These are phyloP conservation scores for Stenocarpella maydis DNA, from an alignment of 2,329 filamentous ascomycete genomes.

Conservation along the genomic window DNA sequence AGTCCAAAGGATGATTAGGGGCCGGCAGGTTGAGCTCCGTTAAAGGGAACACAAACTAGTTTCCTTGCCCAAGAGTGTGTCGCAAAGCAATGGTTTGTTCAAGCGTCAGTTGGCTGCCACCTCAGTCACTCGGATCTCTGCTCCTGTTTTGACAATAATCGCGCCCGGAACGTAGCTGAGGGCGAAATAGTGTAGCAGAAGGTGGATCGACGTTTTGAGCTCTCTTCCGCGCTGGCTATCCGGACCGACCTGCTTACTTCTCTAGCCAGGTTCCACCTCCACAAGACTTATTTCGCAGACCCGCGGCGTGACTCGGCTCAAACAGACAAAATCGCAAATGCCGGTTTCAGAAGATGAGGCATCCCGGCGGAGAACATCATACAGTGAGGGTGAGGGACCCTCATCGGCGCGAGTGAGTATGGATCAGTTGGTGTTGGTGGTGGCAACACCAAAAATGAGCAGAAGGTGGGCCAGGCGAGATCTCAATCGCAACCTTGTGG, in stretches of 20 bases:
- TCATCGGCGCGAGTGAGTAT: neutral
- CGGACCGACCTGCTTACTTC: neutral
- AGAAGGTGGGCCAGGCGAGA: neutral
- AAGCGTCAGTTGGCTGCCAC: neutral
- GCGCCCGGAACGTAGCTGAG: neutral
- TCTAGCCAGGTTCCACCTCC: neutral
- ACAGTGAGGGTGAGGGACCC: neutral
- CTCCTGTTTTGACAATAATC: neutral
- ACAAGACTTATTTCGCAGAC: neutral
- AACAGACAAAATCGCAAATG: too few relatives aligned
- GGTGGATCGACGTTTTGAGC: neutral
- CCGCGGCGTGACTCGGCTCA: too few relatives aligned
- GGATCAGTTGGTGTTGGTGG: neutral
- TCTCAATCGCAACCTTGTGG: slow-evolving; percentile 10
- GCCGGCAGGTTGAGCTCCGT: neutral
- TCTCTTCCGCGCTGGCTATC: neutral
- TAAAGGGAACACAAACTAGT: neutral
- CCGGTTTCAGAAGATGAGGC: neutral
- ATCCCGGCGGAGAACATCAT: neutral
- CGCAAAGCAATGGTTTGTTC: neutral
- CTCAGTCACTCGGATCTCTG: neutral
- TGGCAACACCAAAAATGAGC: neutral
- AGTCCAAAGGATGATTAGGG: neutral
- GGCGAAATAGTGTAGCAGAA: neutral
- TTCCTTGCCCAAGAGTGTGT: too few relatives aligned